These are phyloP conservation scores for Diplodia seriata DNA, from an alignment of 2,329 filamentous ascomycete species.

Conservation along the genomic window DNA sequence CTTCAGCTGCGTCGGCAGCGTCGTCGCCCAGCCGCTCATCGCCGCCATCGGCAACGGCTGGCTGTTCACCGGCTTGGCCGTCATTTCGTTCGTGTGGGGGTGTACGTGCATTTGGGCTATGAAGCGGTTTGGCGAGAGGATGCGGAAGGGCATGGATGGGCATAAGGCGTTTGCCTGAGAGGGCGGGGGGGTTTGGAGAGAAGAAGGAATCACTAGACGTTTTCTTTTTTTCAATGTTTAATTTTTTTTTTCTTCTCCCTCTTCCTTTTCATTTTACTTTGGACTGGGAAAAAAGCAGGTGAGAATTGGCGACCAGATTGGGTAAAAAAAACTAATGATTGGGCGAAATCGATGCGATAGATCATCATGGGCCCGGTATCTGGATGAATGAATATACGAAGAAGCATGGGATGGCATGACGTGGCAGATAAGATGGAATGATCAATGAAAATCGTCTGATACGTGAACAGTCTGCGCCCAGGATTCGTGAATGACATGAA, in stretches of 20 bases:
- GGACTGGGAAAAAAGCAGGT: too few relatives aligned
- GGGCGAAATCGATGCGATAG: not conserved
- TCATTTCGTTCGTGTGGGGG: slow-evolving; percentile 57
- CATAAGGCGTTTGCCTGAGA: slow-evolving; percentile 30
- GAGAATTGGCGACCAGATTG: too few relatives aligned
- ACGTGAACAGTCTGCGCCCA: not conserved
- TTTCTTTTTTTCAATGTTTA: too few relatives aligned
- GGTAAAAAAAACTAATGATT: not conserved
- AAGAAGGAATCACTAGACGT: not conserved
- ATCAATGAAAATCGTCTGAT: not conserved
- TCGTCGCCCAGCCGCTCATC: slow-evolving; percentile 47
- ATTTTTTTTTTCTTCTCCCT: not conserved
- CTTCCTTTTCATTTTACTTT: too few relatives aligned
- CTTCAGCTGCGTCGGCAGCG: slow-evolving; percentile 46
- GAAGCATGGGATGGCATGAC: too few relatives aligned
- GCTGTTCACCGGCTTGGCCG: slow-evolving; percentile 50
- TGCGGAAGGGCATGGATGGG: slow-evolving; percentile 55
- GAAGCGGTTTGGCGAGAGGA: slow-evolving; percentile 64
- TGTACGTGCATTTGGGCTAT: slow-evolving; percentile 66
- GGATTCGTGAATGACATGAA: not conserved
- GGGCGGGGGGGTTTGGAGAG: not conserved
- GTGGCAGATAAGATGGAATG: too few relatives aligned
- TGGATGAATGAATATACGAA: too few relatives aligned
- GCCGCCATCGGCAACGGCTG: slow-evolving; percentile 49
- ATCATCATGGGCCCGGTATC: not conserved